Evolutionary conservation across 2,329 filamentous ascomycete species (phyloP).

Genomic region (Venturia nashicola): DNA sequence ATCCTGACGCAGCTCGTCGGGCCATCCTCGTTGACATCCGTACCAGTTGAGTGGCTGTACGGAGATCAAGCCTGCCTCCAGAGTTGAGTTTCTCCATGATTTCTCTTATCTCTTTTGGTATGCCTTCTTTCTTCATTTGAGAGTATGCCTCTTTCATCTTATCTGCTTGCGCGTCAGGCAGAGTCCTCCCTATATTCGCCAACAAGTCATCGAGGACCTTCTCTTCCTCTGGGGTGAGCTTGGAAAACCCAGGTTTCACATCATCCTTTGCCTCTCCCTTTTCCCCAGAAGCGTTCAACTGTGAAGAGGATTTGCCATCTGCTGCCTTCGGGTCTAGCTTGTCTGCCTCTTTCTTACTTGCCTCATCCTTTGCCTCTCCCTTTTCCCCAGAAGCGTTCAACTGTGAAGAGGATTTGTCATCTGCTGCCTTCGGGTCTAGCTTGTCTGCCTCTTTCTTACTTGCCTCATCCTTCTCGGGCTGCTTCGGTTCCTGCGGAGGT

Average conservation of each 20-base stretch:
- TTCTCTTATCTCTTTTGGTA: constrained; percentile 55
- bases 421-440: constrained; percentile 16
- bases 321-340: constrained; percentile 17
- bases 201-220: constrained; percentile 47
- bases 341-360: constrained; percentile 17
- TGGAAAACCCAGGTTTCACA: constrained; percentile 22
- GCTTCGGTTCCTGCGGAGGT: constrained; percentile 29
- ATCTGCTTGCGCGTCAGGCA: constrained; percentile 50
- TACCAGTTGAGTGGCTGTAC: constrained; percentile 48
- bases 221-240: constrained; percentile 43
- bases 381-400: constrained; percentile 27
- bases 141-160: constrained; percentile 46
- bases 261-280: constrained; percentile 25
- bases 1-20: constrained; percentile 34
- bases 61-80: constrained; percentile 36
- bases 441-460: constrained; percentile 18
- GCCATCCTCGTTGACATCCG: constrained; percentile 44
- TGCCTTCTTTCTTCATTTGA: constrained; percentile 53
- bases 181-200: constrained; percentile 39
- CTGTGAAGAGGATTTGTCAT: constrained; percentile 21
- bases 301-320: constrained; percentile 20
- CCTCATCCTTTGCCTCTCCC: constrained; percentile 22
- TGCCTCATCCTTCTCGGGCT: constrained; percentile 17
- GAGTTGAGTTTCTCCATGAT: constrained; percentile 45
- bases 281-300: constrained; percentile 26